Evolutionary conservation across 441 rosid genomes (phyloP).

Genomic region (Bocquillonia castaneifolia): DNA sequence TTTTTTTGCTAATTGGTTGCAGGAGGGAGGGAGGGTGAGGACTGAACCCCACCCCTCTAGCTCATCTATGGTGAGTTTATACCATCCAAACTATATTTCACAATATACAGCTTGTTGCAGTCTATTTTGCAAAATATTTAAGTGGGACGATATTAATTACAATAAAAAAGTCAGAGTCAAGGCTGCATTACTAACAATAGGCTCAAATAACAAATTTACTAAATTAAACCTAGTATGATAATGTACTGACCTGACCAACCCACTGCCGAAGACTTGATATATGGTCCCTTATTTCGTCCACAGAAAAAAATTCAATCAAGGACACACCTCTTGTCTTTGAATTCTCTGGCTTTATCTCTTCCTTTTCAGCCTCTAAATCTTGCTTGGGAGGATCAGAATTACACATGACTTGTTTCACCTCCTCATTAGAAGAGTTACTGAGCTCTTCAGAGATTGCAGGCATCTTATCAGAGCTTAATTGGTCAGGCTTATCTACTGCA

Average conservation of each 20-base stretch:
- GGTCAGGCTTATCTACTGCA: constrained; percentile 19
- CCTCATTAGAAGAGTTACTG: constrained; percentile 22
- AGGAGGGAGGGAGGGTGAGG: too few relatives aligned
- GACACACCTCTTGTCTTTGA: constrained; percentile 38
- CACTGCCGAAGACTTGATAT: constrained; percentile 42
- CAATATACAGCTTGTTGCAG: not conserved
- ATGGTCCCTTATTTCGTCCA: constrained; percentile 50
- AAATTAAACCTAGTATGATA: not conserved
- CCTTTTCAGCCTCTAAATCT: constrained; percentile 17
- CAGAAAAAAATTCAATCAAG: constrained; percentile 49
- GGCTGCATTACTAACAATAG: not conserved
- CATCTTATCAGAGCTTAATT: constrained; percentile 6
- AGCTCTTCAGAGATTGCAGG: constrained; percentile 22
- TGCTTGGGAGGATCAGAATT: constrained; percentile 17
- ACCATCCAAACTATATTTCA: too few relatives aligned
- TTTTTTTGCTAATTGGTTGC: too few relatives aligned
- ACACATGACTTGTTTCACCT: constrained; percentile 11
- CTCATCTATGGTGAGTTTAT: too few relatives aligned
- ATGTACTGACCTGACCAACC: constrained; percentile 40
- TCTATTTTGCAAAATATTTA: not conserved
- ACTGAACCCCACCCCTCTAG: too few relatives aligned
- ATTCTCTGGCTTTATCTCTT: constrained; percentile 20
- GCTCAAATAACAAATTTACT: not conserved
- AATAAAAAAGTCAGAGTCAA: not conserved
- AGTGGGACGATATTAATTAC: not conserved